These are phyloP conservation scores for Pyrenopolyporus hunteri DNA, from an alignment of 495 filamentous ascomycete species.

Conservation along the genomic window DNA sequence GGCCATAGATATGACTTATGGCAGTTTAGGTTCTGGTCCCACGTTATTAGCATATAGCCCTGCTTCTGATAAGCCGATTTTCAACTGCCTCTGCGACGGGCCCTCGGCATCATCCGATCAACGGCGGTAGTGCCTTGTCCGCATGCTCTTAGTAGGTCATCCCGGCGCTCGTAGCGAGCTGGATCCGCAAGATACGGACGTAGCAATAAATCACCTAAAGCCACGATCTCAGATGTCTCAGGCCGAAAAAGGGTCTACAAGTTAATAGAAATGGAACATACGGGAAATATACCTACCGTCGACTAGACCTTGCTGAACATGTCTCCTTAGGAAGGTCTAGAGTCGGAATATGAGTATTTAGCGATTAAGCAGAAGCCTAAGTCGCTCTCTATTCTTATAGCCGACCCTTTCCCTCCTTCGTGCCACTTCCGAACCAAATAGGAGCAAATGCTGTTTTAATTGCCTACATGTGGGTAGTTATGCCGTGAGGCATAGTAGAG, in stretches of 20 bases:
- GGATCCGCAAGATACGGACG: slow-evolving; percentile 43
- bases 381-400: too few species aligned
- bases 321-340: not conserved
- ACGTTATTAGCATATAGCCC: slow-evolving; percentile 4
- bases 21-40: slow-evolving; percentile 16
- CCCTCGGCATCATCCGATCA: slow-evolving; percentile 39
- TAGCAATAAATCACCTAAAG: slow-evolving; percentile 40
- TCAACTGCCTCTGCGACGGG: slow-evolving; percentile 11
- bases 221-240: slow-evolving; percentile 41
- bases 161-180: slow-evolving; percentile 25
- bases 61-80: slow-evolving; percentile 14
- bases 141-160: slow-evolving; percentile 25
- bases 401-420: too few species aligned
- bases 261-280: slow-evolving; percentile 17
- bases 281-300: slow-evolving; percentile 13
- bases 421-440: too few species aligned
- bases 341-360: slow-evolving; percentile 7
- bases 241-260: slow-evolving; percentile 9
- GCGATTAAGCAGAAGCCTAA: too few species aligned
- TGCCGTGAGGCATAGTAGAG: not conserved
- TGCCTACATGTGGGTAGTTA: too few species aligned
- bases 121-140: slow-evolving; percentile 28
- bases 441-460: too few species aligned
- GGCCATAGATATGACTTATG: not conserved
- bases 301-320: not conserved